Evolutionary conservation across 352 stramenopile genomes (phyloP), one percentile per base, ranked within the genome.

Genomic region (Phytophthora fragariae): DNA sequence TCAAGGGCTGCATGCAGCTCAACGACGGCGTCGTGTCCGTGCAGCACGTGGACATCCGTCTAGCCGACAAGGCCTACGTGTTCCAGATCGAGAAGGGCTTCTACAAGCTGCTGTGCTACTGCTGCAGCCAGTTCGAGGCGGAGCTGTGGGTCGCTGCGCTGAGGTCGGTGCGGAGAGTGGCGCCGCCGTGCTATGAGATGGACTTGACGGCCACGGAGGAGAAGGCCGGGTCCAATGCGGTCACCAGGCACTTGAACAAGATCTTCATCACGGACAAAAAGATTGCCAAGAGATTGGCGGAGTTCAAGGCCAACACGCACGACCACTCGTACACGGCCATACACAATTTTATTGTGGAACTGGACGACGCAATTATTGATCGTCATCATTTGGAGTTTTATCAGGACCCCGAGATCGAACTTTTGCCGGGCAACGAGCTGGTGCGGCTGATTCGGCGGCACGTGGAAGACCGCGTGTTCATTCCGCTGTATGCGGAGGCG

Each of bases 71-170:
- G 35, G 65, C 80, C 19, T 94, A 97, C 72, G 86, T 89, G 27
- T 92, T 97, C 49, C 84, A 94, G 73, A 77, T 97, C 59, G 84
- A 92, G 57, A 97, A 97, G 59, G 90, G 90, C 0, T 97, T 92
- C 70, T 97, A 97, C 55, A 79, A 76, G 33, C 77, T 97, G 50
- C 77, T 92, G 29, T 97, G 90, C 73, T 91, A 89, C 66, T 94
- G 88, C 57, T 88, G 75, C 64, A 96, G 79, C 49, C 85, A 94
- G 31, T 77, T 88, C 44, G 89, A 96, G 73, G 90, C 88, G 2
- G 90, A 97, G 65, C 62, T 93, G 3, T 97, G 90, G 90, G 89
- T 97, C 7, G 64, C 80, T n/a, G 79, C 83, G 15, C 67, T 97
- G 24, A 76, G 86, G 1, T 81, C 80, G 0, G 82, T 90, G 12